These are phyloP conservation scores for Pythium phragmitis DNA, from an alignment of 352 stramenopile species.

Conservation along the genomic window DNA sequence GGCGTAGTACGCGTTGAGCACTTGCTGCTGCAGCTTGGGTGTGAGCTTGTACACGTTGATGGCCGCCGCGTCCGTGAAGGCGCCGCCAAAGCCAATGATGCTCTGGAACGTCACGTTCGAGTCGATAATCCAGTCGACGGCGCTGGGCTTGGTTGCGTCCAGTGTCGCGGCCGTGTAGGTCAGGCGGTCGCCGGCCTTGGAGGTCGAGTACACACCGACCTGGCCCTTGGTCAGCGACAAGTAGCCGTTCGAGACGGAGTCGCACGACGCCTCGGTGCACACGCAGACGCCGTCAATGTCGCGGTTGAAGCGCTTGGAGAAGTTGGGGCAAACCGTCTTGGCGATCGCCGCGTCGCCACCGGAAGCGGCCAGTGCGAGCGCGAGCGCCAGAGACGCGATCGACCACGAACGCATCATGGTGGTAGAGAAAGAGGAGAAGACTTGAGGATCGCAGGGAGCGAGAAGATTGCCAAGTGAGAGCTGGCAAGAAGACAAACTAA, in stretches of 20 bases:
- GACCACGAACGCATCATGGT: conserved; percentile 23
- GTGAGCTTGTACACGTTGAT: conserved; percentile 79
- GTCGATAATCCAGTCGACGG: conserved; percentile 35
- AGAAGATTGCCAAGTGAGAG: background rate
- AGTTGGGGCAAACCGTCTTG: conserved; percentile 31
- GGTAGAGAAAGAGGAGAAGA: background rate
- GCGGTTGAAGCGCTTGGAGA: conserved; percentile 41
- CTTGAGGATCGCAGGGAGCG: background rate
- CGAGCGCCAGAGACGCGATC: conserved; percentile 11
- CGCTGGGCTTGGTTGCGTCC: background rate
- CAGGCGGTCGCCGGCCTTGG: conserved; percentile 45
- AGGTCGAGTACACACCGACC: conserved; percentile 49
- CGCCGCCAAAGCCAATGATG: conserved; percentile 89
- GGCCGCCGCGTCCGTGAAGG: conserved; percentile 85
- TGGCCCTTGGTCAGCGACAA: conserved; percentile 31
- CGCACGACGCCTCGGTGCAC: conserved; percentile 47
- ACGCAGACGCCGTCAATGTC: conserved; percentile 56
- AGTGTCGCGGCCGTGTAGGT: conserved; percentile 38
- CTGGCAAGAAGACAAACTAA: background rate
- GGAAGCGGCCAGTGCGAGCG: background rate
- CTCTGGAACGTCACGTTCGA: conserved; percentile 59
- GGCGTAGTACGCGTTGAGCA: conserved; percentile 82
- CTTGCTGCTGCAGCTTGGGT: conserved; percentile 49
- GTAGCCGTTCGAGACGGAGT: conserved; percentile 54
- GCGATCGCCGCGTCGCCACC: conserved; percentile 8